Evolutionary conservation across 2,329 filamentous ascomycete species (phyloP), one percentile per base, ranked within the genome.

Genomic region (Plenodomus tracheiphilus): DNA sequence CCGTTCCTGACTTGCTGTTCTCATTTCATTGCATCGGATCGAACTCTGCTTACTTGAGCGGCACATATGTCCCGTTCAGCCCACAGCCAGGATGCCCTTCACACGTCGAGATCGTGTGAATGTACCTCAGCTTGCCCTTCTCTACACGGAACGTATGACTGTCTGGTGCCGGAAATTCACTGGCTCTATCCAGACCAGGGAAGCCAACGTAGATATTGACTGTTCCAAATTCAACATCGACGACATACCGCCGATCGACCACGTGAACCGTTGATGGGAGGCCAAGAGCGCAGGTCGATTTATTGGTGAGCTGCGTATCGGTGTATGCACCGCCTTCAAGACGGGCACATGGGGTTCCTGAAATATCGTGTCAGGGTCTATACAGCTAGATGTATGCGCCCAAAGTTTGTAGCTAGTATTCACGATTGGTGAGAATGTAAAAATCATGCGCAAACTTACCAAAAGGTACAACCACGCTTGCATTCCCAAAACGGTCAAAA

Each of bases 251-350:
- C 4, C 64, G 37, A 45, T 65, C 55, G 3, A 56, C 48, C 8
- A 65, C 40, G 8, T 55, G 47, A 1, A 65, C 54, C 1, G 56
- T 61, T 16, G 51, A 61, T 4, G 64, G 62, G 7, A 67, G 42
- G 1, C 60, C 62, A 10, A 65, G 41, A 25, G 56, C 39, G 30
- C 62, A 66, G 0, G 56, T 61, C 11, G 46, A 49, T 18, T 53
- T 56, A 15, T 47, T 58, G 1, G 56, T 54, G 7, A 45, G 35
- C 15, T 41, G 39, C 4, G 46, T 41, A 37, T 47, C 54, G 0
- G 65, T 68, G 39, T 65, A 68, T 10, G 53, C 47, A 10, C 64
- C 62, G 6, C 64, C 64, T 34, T 66, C 64, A 1, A 68, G 48
- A 1, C 63, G 41, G 3, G 62, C 62, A 35, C 64, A 68, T 0